Evolutionary conservation across 345 rosid species (phyloP), one percentile per base, ranked within the genome.

Genomic region (Citrus glauca): DNA sequence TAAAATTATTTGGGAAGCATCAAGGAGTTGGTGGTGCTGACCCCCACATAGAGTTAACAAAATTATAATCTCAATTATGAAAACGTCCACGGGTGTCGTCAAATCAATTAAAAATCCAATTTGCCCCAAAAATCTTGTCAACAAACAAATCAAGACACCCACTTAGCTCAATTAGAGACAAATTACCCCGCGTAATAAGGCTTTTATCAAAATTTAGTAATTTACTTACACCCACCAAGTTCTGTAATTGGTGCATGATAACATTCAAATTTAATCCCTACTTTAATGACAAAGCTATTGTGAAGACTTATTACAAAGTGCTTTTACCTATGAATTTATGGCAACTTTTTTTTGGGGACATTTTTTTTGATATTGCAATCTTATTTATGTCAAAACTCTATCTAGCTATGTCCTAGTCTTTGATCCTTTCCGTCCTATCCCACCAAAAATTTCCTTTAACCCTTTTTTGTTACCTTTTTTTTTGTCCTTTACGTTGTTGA

Each of bases 391-490:
- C 60, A 71, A 45, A 63, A 32, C 0, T 22, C 22, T 17, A 42
- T 20, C 42, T 60, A 57, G 17, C 32, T 50, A 73, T 35, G 57
- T 19, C 77, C 35, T 25, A 19, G 25, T 61, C 68, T 27, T 60
- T 73, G 25, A 30, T 9, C n/a, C 74, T 50, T 71, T 71, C 74
- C 62, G 61, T 70, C 73, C 73, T 70, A 28, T 25, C 56, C 55
- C 56, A 62, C 27, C 35, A 63, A 74, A 74, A 63, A 28, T 45
- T 60, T 64, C 11, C 28, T 63, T 62, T 73, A 25, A 16, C 20
- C 59, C 42, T 48, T 74, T 62, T 45, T 63, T 30, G 10, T 64
- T 4, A 11, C 60, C 42, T 10, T 63, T 33, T 74, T 45, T 33
- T 32, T 2, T 4, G 3, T 9, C 67, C 28, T 38, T 37, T 28